Percentiles rank a stretch among this genome's conserved stretches.
phyloP scores from a whole-genome alignment of 176 grass and related monocot species.

The Olyra latifolia region DNA sequence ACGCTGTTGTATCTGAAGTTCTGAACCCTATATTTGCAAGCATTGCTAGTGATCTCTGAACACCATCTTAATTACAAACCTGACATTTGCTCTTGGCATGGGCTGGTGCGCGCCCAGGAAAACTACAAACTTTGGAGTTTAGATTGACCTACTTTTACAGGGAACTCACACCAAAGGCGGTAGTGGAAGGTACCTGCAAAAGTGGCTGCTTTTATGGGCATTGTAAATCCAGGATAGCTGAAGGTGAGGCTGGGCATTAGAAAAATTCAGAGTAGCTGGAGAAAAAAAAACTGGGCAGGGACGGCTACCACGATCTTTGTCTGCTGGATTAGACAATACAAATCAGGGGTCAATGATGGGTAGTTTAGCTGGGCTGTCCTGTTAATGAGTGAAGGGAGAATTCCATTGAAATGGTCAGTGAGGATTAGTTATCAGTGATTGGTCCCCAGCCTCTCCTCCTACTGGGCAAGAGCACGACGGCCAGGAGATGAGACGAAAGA shows the following conservation, averaged over 20 bases:
- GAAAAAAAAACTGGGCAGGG: neutral
- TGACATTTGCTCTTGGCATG: neutral
- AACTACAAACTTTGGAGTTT: slow-evolving; percentile 43
- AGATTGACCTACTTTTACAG: slow-evolving; percentile 33
- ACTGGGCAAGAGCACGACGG: neutral
- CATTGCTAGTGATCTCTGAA: neutral
- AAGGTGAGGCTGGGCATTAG: neutral
- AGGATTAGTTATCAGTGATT: neutral
- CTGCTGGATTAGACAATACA: slow-evolving; percentile 19
- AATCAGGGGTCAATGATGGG: slow-evolving; percentile 23
- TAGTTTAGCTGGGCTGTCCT: slow-evolving; percentile 6
- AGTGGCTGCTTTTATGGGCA: neutral
- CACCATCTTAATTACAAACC: neutral
- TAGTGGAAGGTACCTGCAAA: neutral
- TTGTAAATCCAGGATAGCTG: neutral
- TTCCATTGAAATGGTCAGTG: neutral
- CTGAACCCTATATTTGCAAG: too few species aligned
- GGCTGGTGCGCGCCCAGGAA: neutral
- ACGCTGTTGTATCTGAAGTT: too few species aligned
- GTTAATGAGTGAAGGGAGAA: neutral
- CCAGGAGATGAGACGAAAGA: slow-evolving; percentile 43
- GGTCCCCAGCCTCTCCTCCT: slow-evolving; percentile 22
- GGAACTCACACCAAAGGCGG: neutral
- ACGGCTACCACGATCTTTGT: slow-evolving; percentile 3
- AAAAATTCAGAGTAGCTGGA: neutral